Evolutionary conservation across 768 basidiomycete genomes (phyloP), one percentile per base, ranked within the genome.

Genomic region (Boletus rufocinnamomeus): DNA sequence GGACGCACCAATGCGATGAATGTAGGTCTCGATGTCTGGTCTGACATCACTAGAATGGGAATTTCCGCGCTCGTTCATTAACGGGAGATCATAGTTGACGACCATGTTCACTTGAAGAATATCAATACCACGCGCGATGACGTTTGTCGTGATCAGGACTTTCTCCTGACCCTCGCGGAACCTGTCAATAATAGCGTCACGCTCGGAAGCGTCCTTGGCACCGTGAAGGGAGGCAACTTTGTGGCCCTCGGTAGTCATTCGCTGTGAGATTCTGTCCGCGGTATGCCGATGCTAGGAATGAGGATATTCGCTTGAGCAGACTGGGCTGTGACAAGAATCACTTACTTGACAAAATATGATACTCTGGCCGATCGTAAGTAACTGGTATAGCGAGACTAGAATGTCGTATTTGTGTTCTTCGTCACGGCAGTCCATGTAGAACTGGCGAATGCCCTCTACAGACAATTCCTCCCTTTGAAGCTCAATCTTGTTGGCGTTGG

Each of bases 51-150:
- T 73, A 3, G 63, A 70, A 61, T 68, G 78, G 50, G 62, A 69
- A 63, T 70, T 73, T 54, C 66, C 75, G 16, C 89, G 85, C 66
- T 91, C 89, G 63, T 85, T 88, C 83, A 91, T 85, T 47, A 94
- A 77, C 0, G 95, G 95, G 28, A 97, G 82, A 70, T 98, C 95
- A 70, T 98, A 99, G 76, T 98, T 98, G 74, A 99, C 94, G n/a
- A 98, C 96, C 95, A 99, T 95, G 80, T 98, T 99, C 66, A 99
- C 97, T 78, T 98, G 96, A 55, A 94, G 81, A 68, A 99, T 97
- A 68, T 99, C 97, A 77, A 99, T 98, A 44, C 97, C 97, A 19
- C 97, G 87, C 2, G 97, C 95, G 62, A 98, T 91, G 69, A 99
- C 97, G 74, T 99, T 99, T 40, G 97, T 99, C 52, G 97, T 98